Base-by-base conservation (phyloP, 2,329 filamentous ascomycete species). In the Trichoderma sp. region DNA sequence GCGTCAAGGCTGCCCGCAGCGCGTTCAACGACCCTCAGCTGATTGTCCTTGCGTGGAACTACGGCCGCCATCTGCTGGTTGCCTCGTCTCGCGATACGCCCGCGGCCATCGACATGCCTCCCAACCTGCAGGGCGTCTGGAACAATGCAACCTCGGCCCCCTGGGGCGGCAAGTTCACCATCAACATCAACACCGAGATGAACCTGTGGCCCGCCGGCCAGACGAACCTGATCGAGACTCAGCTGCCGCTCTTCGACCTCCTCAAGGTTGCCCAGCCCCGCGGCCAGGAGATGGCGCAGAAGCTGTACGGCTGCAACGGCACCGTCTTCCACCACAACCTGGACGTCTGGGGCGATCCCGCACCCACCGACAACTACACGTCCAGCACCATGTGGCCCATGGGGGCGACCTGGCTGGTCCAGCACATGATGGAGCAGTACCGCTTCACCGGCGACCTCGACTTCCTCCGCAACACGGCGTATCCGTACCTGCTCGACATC, bases 161-260 rank as follows among this genome's bases (percentile, higher is more conserved):
- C 14, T 82, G 80, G 80, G 78, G 78, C 2, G 75, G 74, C 41
- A 81, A 80, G 63, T 80, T 76, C 65, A 82, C 80, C 1, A 78
- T 81, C 64, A 81, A 82, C 66, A 80, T 82, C 71, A 83, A 82
- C 56, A 73, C 75, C 0, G 75, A 82, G 69, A 83, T 82, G 81
- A 82, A 82, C 69, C 82, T 82, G 68, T 82, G 79, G 80, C 68
- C 68, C 0, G 70, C 72, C 2, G 69, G 70, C 19, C 65, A 69
- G n/a, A 74, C 74, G 3, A 75, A 74, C 45, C 65, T 75, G 3
- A 58, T 70, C 4, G 77, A 80, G 63, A 77, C 74, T 5, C 74
- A 80, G 47, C 62, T 71, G n/a, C 78, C 80, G 0, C 65, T 82
- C 0, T 67, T 67, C 19, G 66, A 67, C n/a, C 66, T 67, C 12